Percentiles rank a stretch among this genome's conserved stretches.
These are phyloP conservation scores for Cucurbita ficifolia DNA, from an alignment of 306 rosid genomes.

Conservation along the genomic window DNA sequence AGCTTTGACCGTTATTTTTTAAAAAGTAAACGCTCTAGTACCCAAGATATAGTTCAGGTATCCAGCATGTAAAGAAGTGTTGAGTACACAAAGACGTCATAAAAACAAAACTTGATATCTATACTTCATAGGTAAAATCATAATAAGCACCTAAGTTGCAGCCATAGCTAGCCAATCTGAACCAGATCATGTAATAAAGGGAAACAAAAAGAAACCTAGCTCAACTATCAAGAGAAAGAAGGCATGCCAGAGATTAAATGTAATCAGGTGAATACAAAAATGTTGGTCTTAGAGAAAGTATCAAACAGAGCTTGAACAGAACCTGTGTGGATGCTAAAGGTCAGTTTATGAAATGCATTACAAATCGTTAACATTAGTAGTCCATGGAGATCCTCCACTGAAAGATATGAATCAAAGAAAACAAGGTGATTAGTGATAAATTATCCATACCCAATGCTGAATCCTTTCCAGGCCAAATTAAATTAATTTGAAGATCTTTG, in stretches of 20 bases:
- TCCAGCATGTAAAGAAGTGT: background rate
- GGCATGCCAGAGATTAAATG: background rate
- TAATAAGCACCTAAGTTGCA: background rate
- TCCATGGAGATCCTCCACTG: background rate
- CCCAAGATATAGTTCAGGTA: background rate
- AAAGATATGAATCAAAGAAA: background rate
- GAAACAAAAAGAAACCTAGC: background rate
- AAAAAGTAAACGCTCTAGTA: background rate
- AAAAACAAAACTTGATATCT: background rate
- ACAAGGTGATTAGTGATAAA: background rate
- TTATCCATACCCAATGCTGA: conserved; percentile 34
- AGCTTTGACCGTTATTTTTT: background rate
- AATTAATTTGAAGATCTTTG: conserved; percentile 47
- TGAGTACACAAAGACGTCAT: background rate
- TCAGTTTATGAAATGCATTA: background rate
- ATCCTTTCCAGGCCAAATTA: conserved; percentile 91
- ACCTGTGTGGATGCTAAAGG: background rate
- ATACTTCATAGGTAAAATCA: background rate
- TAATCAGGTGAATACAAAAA: background rate
- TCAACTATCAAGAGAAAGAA: background rate
- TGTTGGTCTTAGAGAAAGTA: background rate
- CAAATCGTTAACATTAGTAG: background rate
- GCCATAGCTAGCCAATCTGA: background rate
- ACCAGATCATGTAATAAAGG: background rate
- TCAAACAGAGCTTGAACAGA: background rate